Conservation (phyloP, 2,329 filamentous ascomycete genomes). For the Alternaria panax region DNA sequence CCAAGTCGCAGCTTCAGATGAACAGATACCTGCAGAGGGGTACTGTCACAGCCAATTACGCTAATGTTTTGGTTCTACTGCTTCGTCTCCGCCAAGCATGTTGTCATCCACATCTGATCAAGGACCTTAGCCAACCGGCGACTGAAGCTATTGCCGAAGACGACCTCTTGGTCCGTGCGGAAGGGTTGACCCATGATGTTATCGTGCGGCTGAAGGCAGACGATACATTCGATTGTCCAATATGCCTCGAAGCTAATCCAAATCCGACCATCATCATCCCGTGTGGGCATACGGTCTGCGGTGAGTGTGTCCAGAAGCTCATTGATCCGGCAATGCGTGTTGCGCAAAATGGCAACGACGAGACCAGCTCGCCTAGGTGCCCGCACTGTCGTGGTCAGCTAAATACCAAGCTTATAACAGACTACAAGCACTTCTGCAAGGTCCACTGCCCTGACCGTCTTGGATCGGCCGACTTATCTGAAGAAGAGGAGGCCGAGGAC, state of each 20-base stretch:
- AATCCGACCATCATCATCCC: constrained; percentile 82
- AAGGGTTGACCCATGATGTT: constrained; percentile 65
- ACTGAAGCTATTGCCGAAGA: constrained; percentile 63
- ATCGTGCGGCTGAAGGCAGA: constrained; percentile 69
- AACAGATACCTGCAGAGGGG: constrained; percentile 77
- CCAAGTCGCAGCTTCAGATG: constrained; percentile 72
- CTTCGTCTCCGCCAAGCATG: constrained; percentile 82
- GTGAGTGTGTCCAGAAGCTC: constrained; percentile 76
- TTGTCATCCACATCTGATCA: constrained; percentile 77
- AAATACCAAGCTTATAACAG: constrained; percentile 73
- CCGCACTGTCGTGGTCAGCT: constrained; percentile 76
- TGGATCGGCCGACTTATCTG: constrained; percentile 33
- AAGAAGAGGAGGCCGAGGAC: constrained; percentile 36
- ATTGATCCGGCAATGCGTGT: constrained; percentile 63
- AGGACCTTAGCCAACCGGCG: constrained; percentile 70
- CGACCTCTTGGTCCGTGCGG: constrained; percentile 69
- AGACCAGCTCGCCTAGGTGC: constrained; percentile 68
- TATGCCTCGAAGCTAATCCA: constrained; percentile 78
- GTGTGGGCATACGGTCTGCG: constrained; percentile 82
- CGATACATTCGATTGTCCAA: constrained; percentile 76
- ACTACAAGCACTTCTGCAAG: constrained; percentile 75
- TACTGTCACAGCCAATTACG: constrained; percentile 73
- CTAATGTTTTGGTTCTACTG: constrained; percentile 79
- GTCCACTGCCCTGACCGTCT: constrained; percentile 69
- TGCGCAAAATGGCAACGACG: constrained; percentile 58